phyloP scores from a whole-genome alignment of 2,329 filamentous ascomycete species.

The Cercospora sojina region DNA sequence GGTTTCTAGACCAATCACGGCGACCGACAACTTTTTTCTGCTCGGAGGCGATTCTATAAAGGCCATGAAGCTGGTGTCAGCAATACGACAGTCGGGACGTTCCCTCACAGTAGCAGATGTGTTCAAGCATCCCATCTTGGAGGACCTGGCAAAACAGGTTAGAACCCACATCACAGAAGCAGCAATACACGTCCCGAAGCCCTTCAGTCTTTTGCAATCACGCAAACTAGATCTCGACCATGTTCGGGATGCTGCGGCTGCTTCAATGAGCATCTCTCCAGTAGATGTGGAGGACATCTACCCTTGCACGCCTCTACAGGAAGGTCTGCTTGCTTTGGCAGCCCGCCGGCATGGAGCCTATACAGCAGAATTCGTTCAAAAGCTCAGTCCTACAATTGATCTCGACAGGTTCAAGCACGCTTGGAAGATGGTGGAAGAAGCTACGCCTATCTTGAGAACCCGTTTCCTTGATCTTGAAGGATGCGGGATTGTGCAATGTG shows the following conservation, averaged over 20 bases:
- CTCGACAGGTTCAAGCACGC: constrained; percentile 39
- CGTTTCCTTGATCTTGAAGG: neutral
- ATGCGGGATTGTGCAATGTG: neutral
- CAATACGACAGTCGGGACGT: neutral
- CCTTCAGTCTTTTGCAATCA: neutral
- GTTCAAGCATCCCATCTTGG: neutral
- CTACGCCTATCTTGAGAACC: neutral
- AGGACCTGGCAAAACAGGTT: neutral
- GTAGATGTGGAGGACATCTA: constrained; percentile 40
- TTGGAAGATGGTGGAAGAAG: constrained; percentile 16
- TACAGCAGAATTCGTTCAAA: constrained; percentile 44
- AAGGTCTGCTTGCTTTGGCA: constrained; percentile 51
- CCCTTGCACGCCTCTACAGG: constrained; percentile 36
- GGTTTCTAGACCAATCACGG: neutral
- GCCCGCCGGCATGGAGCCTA: constrained; percentile 54
- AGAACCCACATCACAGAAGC: neutral
- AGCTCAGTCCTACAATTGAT: constrained; percentile 28
- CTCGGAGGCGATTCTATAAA: constrained; percentile 44
- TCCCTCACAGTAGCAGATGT: neutral
- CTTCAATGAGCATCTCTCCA: neutral
- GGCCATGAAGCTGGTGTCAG: neutral
- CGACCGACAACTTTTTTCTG: constrained; percentile 46
- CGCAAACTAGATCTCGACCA: neutral
- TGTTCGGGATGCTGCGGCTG: neutral
- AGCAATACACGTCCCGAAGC: neutral